Conservation (phyloP, 139 green algal genomes). For the Chlorella sp. region DNA sequence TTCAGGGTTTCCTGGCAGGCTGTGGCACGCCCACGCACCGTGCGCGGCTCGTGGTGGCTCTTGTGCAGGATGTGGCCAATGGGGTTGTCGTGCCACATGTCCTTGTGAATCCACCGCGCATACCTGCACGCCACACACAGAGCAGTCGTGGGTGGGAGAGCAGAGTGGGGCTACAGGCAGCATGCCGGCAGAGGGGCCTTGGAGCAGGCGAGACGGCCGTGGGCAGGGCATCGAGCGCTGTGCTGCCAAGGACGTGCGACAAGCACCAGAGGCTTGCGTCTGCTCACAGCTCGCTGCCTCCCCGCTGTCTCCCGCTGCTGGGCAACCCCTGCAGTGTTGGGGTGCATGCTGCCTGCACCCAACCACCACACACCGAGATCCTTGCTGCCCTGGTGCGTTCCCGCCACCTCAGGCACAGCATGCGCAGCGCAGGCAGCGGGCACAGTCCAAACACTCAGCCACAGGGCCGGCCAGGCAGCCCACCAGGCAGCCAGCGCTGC, state of each 20-base stretch:
- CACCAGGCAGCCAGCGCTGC: not conserved
- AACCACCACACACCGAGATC: not conserved
- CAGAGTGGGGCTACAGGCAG: not conserved
- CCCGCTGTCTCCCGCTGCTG: too few species aligned
- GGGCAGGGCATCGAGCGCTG: not conserved
- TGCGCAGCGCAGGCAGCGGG: not conserved
- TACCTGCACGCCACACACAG: slow-evolving; percentile 57
- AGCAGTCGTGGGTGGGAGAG: not conserved
- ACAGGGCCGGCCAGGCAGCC: too few species aligned
- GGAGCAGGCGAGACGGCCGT: not conserved
- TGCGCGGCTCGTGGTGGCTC: slow-evolving; percentile 90
- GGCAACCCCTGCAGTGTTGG: not conserved
- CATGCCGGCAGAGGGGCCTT: not conserved
- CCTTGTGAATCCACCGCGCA: slow-evolving; percentile 91
- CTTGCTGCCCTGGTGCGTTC: not conserved
- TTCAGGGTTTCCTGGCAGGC: too few species aligned
- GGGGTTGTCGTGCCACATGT: slow-evolving; percentile 92
- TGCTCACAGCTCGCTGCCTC: too few species aligned
- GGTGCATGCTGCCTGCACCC: not conserved
- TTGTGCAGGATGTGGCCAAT: slow-evolving; percentile 90
- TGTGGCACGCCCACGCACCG: not conserved
- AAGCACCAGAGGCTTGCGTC: not conserved
- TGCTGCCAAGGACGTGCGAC: not conserved
- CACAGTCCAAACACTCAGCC: not conserved
- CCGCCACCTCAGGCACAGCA: not conserved